Evolutionary conservation across 2,329 filamentous ascomycete genomes (phyloP).

Genomic region (Xylariaceae sp.): DNA sequence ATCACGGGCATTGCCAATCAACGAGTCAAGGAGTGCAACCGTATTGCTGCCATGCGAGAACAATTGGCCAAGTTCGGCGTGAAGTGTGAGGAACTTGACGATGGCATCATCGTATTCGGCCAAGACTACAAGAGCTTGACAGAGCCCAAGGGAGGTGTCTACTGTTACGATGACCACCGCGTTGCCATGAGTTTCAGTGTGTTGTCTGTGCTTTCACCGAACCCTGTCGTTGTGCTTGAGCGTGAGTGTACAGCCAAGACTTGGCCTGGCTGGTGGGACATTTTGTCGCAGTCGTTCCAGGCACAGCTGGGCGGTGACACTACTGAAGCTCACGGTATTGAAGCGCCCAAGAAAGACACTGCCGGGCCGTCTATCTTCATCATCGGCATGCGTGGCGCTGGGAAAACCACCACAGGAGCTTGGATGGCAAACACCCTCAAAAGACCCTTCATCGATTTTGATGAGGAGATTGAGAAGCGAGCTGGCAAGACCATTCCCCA

Average conservation of each 20-base stretch:
- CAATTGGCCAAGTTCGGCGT: constrained; percentile 93
- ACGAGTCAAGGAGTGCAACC: constrained; percentile 95
- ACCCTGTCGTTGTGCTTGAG: constrained; percentile 73
- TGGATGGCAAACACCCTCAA: constrained; percentile 76
- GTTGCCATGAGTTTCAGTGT: constrained; percentile 99
- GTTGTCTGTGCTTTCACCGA: constrained; percentile 64
- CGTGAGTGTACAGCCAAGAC: constrained; percentile 94
- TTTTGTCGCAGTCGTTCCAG: constrained; percentile 70
- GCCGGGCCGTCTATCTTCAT: constrained; percentile 73
- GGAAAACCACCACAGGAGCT: constrained; percentile 87
- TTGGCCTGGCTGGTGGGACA: constrained; percentile 99
- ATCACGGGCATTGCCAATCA: constrained; percentile 97
- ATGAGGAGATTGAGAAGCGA: constrained; percentile 74
- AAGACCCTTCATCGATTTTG: constrained; percentile 78
- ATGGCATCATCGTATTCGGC: constrained; percentile 76
- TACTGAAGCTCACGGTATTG: constrained; percentile 29
- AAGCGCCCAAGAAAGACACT: constrained; percentile 35
- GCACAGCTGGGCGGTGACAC: constrained; percentile 74
- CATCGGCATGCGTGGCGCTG: constrained; percentile 94
- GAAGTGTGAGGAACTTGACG: constrained; percentile 77
- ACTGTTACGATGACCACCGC: constrained; percentile 95
- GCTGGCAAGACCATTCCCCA: constrained; percentile 76
- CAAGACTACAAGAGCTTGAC: constrained; percentile 43
- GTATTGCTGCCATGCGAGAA: constrained; percentile 91
- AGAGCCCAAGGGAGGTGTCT: constrained; percentile 61